Base-by-base conservation (phyloP, 192 early-diverging fungal genomes). In the Pecoramyces ruminantium region DNA sequence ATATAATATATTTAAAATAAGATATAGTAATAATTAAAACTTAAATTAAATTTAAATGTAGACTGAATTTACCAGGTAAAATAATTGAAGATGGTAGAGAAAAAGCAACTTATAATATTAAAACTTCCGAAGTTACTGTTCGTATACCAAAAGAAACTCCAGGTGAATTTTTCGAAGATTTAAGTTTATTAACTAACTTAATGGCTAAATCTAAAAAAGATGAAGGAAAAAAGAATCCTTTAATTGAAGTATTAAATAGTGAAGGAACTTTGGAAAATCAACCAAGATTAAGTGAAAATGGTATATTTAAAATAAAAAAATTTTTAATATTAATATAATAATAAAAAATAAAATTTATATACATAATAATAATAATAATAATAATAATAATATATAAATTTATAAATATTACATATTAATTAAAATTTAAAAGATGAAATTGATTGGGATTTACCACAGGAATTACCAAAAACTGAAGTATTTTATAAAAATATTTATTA, bases 151-250 rank as follows among this genome's bases (percentile, higher is more conserved):
- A 99, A 82, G 90, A 90, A 79, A 92, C 83, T 0, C 86, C 85
- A 16, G 96, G 96, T 67, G 88, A 94, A 79, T 83, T 92, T 38
- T 99, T 99, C 85, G 81, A 84, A 0, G 96, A 98, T 85, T 87
- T 99, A 78, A 96, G 97, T 83, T 83, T 99, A 83, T 85, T 98
- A 4, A 94, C 93, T 0, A 95, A 92, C 79, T 85, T 98, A n/a
- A 85, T 97, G 80, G 93, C 93, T 40, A 81, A 86, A 67, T 40
- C 78, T n/a, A 86, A 85, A 0, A 79, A 80, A 28, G 79, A 84
- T 29, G 84, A 88, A 34, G 29, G 58, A 79, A 4, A 83, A 28
- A 85, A 89, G 40, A 86, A 86, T 38, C 89, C 89, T 27, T 82
- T 93, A 85, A 93, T 93, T 79, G 90, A 92, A 81, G 92, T 93